These are phyloP conservation scores for Magnolia changhungtana DNA, from an alignment of 164 flowering plant genomes.

Conservation along the genomic window DNA sequence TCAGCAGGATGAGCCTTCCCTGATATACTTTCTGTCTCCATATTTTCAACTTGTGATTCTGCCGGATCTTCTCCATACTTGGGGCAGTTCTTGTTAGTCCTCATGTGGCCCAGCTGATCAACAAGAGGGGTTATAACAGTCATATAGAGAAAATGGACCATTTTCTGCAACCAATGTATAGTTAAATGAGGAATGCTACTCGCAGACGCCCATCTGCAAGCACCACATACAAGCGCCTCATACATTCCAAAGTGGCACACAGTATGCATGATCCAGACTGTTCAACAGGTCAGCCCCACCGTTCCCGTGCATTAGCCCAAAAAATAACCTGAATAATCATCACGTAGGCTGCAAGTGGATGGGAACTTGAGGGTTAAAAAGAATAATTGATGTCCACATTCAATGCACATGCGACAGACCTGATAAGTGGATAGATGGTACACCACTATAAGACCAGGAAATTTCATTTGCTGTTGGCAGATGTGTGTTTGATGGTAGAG, in stretches of 20 bases:
- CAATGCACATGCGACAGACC: too few species aligned
- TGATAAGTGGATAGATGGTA: too few species aligned
- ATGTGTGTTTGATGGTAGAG: not conserved
- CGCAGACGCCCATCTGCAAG: not conserved
- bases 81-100: conserved; percentile 97
- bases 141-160: not conserved
- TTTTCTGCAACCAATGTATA: not conserved
- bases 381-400: too few species aligned
- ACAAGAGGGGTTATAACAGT: conserved; percentile 1
- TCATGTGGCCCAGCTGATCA: conserved; percentile 90
- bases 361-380: too few species aligned
- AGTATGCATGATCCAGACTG: too few species aligned
- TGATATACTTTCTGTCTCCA: conserved; percentile 43
- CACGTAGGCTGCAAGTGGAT: too few species aligned
- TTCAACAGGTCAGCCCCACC: too few species aligned
- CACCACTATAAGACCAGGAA: too few species aligned
- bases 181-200: not conserved
- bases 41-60: conserved; percentile 47
- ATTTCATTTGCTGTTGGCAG: too few species aligned
- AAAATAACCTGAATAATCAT: too few species aligned
- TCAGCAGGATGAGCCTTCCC: conserved; percentile 44
- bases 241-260: not conserved
- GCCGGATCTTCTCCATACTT: conserved; percentile 66
- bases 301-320: too few species aligned
- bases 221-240: not conserved